Conservation (phyloP, 345 rosid genomes). For the Isatis tinctoria region DNA sequence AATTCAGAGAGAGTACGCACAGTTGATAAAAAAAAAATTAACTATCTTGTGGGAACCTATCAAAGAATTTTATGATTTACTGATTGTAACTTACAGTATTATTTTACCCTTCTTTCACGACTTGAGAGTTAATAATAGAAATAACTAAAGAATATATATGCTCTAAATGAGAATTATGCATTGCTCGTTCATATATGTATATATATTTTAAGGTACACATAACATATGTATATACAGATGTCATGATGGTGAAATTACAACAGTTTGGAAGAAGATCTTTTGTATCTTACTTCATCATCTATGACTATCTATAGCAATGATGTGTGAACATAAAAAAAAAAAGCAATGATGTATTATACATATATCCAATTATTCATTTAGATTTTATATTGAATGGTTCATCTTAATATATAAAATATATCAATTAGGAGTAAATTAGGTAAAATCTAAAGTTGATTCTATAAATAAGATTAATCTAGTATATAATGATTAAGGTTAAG, state of each 20-base stretch:
- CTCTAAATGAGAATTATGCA: not conserved
- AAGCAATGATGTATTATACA: not conserved
- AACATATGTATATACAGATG: slow-evolving; percentile 1
- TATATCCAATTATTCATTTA: not conserved
- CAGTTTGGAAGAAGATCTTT: slow-evolving; percentile 6
- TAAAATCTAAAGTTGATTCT: not conserved
- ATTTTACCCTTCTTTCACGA: not conserved
- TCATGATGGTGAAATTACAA: slow-evolving; percentile 24
- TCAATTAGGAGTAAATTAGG: not conserved
- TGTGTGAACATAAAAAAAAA: too few species aligned
- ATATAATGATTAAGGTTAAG: slow-evolving; percentile 13
- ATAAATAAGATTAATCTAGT: not conserved
- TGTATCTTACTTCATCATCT: slow-evolving; percentile 10
- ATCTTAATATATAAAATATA: not conserved
- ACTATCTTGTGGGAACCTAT: not conserved
- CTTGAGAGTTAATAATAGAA: not conserved
- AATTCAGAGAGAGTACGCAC: not conserved
- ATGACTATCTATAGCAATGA: not conserved
- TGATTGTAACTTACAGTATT: not conserved
- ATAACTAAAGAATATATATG: not conserved
- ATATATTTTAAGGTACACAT: not conserved
- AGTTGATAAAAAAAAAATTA: not conserved
- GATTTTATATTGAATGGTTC: not conserved
- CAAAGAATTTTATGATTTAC: not conserved
- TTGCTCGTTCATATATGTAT: not conserved